Conservation (phyloP, 1,139 yeast species). For the Candida neerlandica region DNA sequence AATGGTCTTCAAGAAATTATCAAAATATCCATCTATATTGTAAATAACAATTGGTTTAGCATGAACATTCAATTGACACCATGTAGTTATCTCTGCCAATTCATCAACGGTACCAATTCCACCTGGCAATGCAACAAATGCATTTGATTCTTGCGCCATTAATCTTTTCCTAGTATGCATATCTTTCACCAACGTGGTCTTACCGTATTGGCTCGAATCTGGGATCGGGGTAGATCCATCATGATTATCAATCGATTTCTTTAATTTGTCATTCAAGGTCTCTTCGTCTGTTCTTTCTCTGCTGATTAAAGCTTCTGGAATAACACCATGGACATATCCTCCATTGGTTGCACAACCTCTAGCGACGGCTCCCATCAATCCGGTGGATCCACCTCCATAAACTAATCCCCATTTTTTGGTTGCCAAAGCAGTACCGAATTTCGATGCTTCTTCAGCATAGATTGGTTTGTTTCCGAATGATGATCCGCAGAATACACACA, state of each 20-base stretch:
- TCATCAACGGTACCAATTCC: constrained; percentile 93
- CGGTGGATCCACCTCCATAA: constrained; percentile 90
- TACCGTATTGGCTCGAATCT: constrained; percentile 64
- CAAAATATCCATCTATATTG: constrained; percentile 81
- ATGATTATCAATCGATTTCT: constrained; percentile 49
- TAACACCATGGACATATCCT: constrained; percentile 83
- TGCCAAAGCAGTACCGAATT: constrained; percentile 64
- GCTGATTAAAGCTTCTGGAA: constrained; percentile 78
- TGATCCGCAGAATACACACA: constrained; percentile 89
- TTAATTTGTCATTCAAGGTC: constrained; percentile 50
- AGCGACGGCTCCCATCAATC: constrained; percentile 88
- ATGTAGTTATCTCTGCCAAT: constrained; percentile 85
- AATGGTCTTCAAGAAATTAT: constrained; percentile 64
- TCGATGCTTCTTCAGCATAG: constrained; percentile 56
- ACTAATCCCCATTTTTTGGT: constrained; percentile 71
- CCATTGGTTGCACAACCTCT: constrained; percentile 63
- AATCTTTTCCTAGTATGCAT: constrained; percentile 88
- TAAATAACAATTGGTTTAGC: constrained; percentile 75
- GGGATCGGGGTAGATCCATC: constrained; percentile 68
- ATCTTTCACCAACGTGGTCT: constrained; percentile 78
- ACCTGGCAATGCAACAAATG: constrained; percentile 89
- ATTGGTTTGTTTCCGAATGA: constrained; percentile 62
- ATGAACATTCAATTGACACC: constrained; percentile 87
- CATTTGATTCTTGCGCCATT: constrained; percentile 88
- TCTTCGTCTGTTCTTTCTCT: constrained; percentile 63